Evolutionary conservation across 768 basidiomycete species (phyloP), one percentile per base, ranked within the genome.

Genomic region (Lactarius deliciosus): DNA sequence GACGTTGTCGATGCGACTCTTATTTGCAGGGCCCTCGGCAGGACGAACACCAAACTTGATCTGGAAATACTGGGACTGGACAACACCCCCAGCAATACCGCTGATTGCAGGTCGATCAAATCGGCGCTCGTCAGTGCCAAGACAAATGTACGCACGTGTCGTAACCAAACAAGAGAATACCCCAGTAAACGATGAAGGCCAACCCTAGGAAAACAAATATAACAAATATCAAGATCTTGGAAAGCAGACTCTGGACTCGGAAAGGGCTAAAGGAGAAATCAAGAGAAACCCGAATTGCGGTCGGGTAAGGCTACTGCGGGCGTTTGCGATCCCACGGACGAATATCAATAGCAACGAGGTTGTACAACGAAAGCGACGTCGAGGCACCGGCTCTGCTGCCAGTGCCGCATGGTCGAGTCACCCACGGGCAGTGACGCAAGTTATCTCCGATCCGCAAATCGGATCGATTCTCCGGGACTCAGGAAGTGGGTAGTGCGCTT

Each of bases 121-220:
- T 75, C 56, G 36, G 28, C 7, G 41, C 53, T 32, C 10, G 15
- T 56, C 22, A 58, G n/a, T 53, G 50, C 22, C 32, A 28, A 55
- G 34, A 43, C 36, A 56, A 47, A 47, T 11, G 38, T 8, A 80
- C 84, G 64, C 72, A 87, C 85, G 87, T 86, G 74, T 90, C 90
- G 71, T 91, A 92, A 71, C 91, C 91, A 73, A 93, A 93, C 20
- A 92, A 79, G n/a, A 92, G 77, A 66, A 90, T 90, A 0, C 90
- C 90, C 86, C 87, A 89, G 75, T 91, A 91, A 0, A 81, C 86
- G 66, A 88, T 77, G 73, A 91, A 87, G 1, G 89, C 89, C 71
- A 91, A 76, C 83, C 87, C 89, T 91, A 68, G 9, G 43, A 7
- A 11, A 47, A 58, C 47, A 9, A n/a, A n/a, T n/a, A n/a, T n/a